Evolutionary conservation across 1,139 yeast genomes (phyloP).

Genomic region (Zygosaccharomyces sapae): DNA sequence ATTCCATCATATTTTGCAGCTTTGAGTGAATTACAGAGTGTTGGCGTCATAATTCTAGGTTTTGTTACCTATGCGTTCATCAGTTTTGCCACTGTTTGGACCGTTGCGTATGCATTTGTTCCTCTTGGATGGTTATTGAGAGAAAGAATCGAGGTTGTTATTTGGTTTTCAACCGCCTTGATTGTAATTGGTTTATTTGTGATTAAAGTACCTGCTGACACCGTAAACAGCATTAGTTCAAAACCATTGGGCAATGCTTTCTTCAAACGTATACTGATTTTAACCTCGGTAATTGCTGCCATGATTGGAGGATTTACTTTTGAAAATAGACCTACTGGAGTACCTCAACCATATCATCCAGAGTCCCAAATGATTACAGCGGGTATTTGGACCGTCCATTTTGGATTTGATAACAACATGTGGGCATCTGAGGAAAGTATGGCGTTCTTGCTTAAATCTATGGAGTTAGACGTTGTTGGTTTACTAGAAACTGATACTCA

Average conservation of each 20-base stretch:
- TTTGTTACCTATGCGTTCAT: constrained; percentile 54
- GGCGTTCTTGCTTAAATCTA: constrained; percentile 75
- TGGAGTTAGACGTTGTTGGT: constrained; percentile 88
- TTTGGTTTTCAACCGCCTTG: constrained; percentile 49
- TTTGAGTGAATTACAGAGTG: constrained; percentile 56
- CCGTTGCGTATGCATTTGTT: constrained; percentile 96
- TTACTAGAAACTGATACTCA: constrained; percentile 90
- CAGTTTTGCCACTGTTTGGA: constrained; percentile 85
- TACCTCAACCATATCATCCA: constrained; percentile 75
- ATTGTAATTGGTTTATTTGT: constrained; percentile 39
- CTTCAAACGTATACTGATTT: constrained; percentile 39
- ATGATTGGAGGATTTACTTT: constrained; percentile 27
- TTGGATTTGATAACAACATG: constrained; percentile 95
- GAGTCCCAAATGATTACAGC: constrained; percentile 77
- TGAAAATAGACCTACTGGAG: constrained; percentile 32
- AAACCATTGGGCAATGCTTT: constrained; percentile 18
- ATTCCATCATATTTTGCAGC: constrained; percentile 62
- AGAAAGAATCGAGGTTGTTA: constrained; percentile 78
- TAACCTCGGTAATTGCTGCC: constrained; percentile 38
- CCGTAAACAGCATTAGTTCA: background rate
- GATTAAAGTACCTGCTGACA: constrained; percentile 4
- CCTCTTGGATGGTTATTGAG: constrained; percentile 87
- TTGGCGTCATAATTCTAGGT: constrained; percentile 53
- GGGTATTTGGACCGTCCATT: constrained; percentile 97
- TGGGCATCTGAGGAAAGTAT: constrained; percentile 95